Evolutionary conservation across 495 filamentous ascomycete species (phyloP), one percentile per base, ranked within the genome.

Genomic region (Thermothielavioides terrestris): DNA sequence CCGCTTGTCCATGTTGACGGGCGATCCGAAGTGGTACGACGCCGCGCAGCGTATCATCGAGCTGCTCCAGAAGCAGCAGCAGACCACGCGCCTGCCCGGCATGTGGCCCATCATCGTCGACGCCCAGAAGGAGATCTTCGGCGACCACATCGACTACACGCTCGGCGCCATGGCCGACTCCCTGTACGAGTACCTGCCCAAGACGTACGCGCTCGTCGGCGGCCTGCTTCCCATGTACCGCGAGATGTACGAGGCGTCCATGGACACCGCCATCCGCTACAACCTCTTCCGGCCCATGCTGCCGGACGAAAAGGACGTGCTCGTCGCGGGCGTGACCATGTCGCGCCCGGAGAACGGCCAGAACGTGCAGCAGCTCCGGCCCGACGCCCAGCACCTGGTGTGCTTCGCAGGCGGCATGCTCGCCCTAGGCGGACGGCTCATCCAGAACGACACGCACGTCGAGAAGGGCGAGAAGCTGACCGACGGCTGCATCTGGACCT

Each of bases 381-480:
- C 58, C 1, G 55, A 68, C 20, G 61, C 55, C 7, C 67, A 71
- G 39, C 70, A 73, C 46, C 56, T 73, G 1, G 59, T 53, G 7
- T 95, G 89, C 64, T 95, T 92, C 57, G 77, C 77, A 1, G 89
- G 89, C 12, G 89, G 86, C 18, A 91, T 94, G 86, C 77, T 90
- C 36, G 86, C 80, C 9, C 65, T 95, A 17, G 89, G 86, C 18
- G 83, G 85, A 34, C 83, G 80, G 62, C 68, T 86, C 1, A 81
- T 89, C 48, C 68, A 75, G 15, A 76, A 82, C 34, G 69, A 78
- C 6, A 72, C 74, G 5, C 85, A 95, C 60, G 61, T 94, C 30
- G 75, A 84, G 2, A 74, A 87, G 38, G 89, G 82, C 12, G 67
- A 72, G 39, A 85, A 87, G 62, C 68, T 94, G 21, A 85, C 83